A percentile compares a stretch with the other conserved stretches of the same genome.
Evolutionary conservation across 345 rosid genomes (phyloP).

Genomic region (Salix dunnii): DNA sequence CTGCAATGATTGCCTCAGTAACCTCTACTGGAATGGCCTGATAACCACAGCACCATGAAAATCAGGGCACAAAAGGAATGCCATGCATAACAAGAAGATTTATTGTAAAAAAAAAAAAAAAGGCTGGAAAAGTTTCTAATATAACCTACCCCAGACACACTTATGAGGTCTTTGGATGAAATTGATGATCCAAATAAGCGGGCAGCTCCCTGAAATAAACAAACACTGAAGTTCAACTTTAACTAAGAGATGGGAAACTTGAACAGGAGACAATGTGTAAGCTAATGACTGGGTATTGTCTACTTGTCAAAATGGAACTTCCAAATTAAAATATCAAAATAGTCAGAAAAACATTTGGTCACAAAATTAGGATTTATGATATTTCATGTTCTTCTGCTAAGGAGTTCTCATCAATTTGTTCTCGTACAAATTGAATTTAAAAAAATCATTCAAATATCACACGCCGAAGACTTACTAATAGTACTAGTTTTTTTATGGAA

Average conservation of each 20-base stretch:
- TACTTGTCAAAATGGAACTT: neutral
- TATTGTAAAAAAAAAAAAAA: constrained; percentile 1
- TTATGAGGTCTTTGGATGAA: constrained; percentile 66
- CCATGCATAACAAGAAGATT: neutral
- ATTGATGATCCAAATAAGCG: constrained; percentile 88
- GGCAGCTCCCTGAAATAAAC: constrained; percentile 81
- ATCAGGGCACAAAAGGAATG: neutral
- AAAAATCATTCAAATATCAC: neutral
- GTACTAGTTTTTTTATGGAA: neutral
- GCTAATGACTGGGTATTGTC: neutral
- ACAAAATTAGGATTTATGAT: neutral
- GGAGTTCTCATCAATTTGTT: neutral
- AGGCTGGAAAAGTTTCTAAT: neutral
- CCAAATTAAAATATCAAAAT: neutral
- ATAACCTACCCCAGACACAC: constrained; percentile 83
- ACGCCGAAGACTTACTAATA: neutral
- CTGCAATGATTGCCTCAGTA: constrained; percentile 49
- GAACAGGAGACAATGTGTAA: neutral
- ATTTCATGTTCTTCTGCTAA: neutral
- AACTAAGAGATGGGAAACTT: neutral
- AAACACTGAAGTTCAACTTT: neutral
- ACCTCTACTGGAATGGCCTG: constrained; percentile 78
- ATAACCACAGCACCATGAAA: neutral
- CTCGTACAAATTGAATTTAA: neutral
- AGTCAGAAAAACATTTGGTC: neutral